Evolutionary conservation across 2,329 filamentous ascomycete species (phyloP).

Genomic region (Penicillium vulpinum): DNA sequence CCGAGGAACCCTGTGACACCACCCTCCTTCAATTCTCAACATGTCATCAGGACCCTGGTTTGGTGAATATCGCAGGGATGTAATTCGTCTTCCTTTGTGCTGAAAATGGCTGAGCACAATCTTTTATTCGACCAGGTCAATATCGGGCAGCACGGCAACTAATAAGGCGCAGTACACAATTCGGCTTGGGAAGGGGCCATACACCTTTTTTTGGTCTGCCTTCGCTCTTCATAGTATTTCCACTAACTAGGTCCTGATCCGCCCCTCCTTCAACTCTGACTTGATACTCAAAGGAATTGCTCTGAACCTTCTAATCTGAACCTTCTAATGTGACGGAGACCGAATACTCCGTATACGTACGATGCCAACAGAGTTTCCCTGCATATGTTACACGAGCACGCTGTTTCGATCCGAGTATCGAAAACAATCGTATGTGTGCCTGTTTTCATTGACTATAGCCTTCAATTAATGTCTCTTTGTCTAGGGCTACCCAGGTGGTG

Average conservation of each 20-base stretch:
- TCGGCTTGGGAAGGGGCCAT: constrained; percentile 1
- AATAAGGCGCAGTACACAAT: constrained; percentile 21
- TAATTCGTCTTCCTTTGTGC: not conserved
- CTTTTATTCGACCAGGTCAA: constrained; percentile 7
- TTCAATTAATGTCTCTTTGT: not conserved
- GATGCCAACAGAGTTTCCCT: constrained; percentile 2
- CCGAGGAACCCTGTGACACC: constrained; percentile 25
- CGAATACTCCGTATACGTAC: not conserved
- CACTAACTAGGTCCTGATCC: constrained; percentile 14
- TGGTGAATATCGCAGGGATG: not conserved
- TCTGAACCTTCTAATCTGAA: not conserved
- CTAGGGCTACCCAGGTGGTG: not conserved
- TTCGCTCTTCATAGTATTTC: constrained; percentile 13
- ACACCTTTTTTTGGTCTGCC: not conserved
- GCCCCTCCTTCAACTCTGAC: constrained; percentile 15
- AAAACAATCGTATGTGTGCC: not conserved
- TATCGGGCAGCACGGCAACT: constrained; percentile 20
- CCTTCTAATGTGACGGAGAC: not conserved
- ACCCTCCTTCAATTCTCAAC: constrained; percentile 10
- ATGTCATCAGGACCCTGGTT: not conserved
- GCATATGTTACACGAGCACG: constrained; percentile 19
- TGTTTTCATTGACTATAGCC: not conserved
- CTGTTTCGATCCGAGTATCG: constrained; percentile 11
- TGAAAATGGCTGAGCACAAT: not conserved
- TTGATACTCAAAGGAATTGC: not conserved